These are phyloP conservation scores for Neofusicoccum cordaticola DNA, from an alignment of 2,329 filamentous ascomycete species.

Conservation along the genomic window DNA sequence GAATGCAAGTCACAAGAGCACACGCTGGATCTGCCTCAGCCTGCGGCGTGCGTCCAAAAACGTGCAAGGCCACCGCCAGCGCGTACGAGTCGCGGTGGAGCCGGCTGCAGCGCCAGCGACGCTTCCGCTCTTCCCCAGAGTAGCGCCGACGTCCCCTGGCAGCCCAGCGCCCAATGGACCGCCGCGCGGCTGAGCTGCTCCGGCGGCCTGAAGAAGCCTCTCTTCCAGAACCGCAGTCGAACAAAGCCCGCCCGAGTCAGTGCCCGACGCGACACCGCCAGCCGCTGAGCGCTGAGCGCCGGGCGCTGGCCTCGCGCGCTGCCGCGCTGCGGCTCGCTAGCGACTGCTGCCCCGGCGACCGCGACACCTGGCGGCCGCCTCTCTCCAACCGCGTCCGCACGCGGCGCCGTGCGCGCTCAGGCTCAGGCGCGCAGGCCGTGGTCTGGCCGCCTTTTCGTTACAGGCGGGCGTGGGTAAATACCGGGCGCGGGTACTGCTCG, in stretches of 20 bases:
- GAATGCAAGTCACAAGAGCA: slow-evolving; percentile 17
- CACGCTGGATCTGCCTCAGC: slow-evolving; percentile 15
- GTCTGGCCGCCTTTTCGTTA: slow-evolving; percentile 6
- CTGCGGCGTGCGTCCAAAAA: slow-evolving; percentile 12
- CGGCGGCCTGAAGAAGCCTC: slow-evolving; percentile 11
- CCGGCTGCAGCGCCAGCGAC: slow-evolving; percentile 14
- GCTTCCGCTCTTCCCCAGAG: slow-evolving; percentile 15
- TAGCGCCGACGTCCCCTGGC: slow-evolving; percentile 15
- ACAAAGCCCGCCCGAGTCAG: slow-evolving; percentile 12
- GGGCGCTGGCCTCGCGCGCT: too few relatives aligned
- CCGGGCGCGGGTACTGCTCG: slow-evolving; percentile 4
- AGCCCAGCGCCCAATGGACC: slow-evolving; percentile 9
- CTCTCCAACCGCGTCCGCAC: neutral
- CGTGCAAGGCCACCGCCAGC: slow-evolving; percentile 15
- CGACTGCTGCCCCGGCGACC: neutral
- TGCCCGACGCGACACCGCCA: neutral
- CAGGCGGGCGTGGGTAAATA: neutral
- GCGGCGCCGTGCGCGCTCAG: neutral
- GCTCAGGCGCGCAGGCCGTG: neutral
- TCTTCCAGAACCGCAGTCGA: slow-evolving; percentile 6
- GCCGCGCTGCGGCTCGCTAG: neutral
- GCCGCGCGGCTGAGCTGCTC: slow-evolving; percentile 12
- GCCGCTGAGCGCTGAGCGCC: too few relatives aligned
- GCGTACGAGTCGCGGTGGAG: slow-evolving; percentile 15
- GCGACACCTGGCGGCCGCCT: neutral